Conservation (phyloP, 768 basidiomycete genomes). For the Phylloporus arenicola region DNA sequence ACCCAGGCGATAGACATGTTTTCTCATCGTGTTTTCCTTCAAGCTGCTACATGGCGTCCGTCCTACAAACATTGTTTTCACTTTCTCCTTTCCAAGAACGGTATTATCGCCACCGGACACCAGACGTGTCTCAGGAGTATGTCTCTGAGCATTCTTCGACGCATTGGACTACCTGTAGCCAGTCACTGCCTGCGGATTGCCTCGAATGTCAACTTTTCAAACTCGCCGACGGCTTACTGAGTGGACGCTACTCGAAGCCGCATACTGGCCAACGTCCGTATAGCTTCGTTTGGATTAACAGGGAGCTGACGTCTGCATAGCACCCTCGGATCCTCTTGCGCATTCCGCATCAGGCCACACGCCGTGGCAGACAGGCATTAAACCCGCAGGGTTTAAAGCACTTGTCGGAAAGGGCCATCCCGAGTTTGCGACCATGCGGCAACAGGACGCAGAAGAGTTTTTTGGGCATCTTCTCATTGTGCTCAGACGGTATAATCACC, state of each 20-base stretch:
- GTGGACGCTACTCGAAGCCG: constrained; percentile 81
- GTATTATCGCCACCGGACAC: constrained; percentile 43
- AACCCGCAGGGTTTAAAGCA: constrained; percentile 78
- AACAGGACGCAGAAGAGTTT: constrained; percentile 97
- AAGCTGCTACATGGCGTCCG: constrained; percentile 97
- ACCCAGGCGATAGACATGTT: neutral
- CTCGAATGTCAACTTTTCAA: constrained; percentile 96
- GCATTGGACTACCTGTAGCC: constrained; percentile 62
- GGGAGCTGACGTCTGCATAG: constrained; percentile 11
- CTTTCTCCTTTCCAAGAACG: constrained; percentile 70
- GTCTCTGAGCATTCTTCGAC: constrained; percentile 30
- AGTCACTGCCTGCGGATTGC: constrained; percentile 71
- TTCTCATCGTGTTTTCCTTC: constrained; percentile 1
- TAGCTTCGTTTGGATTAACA: constrained; percentile 6
- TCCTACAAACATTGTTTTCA: constrained; percentile 81
- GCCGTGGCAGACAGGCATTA: constrained; percentile 67
- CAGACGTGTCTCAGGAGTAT: constrained; percentile 6
- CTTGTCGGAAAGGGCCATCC: constrained; percentile 89
- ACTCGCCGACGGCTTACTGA: constrained; percentile 85
- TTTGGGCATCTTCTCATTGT: constrained; percentile 73
- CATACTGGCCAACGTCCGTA: constrained; percentile 32
- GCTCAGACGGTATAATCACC: constrained; percentile 61
- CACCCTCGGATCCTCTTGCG: constrained; percentile 30
- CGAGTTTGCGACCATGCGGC: constrained; percentile 94
- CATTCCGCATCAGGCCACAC: constrained; percentile 24